A percentile compares a stretch with the other conserved stretches of the same genome.
Evolutionary conservation across 306 rosid species (phyloP).

Genomic region (Purshia tridentata): DNA sequence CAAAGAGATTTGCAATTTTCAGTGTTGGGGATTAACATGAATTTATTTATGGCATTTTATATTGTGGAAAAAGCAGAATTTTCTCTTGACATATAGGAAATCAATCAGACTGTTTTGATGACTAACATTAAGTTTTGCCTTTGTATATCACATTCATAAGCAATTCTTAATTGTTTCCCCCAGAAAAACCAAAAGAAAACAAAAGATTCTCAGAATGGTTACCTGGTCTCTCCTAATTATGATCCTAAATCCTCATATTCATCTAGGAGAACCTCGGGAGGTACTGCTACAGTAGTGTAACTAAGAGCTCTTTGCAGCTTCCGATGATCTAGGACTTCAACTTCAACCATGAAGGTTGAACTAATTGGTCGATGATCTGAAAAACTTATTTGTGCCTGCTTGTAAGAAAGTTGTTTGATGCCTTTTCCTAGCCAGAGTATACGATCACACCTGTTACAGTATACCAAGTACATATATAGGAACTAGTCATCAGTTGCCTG

Average conservation of each 20-base stretch:
- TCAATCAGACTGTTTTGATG: too few relatives aligned
- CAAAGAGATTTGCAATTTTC: too few relatives aligned
- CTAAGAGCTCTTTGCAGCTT: conserved; percentile 75
- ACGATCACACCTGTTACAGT: conserved; percentile 79
- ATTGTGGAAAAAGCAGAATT: too few relatives aligned
- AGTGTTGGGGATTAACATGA: too few relatives aligned
- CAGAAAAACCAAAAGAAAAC: not conserved
- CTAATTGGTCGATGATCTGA: conserved; percentile 91
- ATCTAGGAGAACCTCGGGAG: conserved; percentile 57
- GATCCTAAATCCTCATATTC: conserved; percentile 42
- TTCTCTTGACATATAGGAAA: too few relatives aligned
- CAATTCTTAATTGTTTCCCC: not conserved
- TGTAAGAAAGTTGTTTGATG: conserved; percentile 64
- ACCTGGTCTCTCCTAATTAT: conserved; percentile 23
- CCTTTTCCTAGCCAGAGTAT: conserved; percentile 85
- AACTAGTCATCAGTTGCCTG: not conserved
- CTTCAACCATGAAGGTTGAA: conserved; percentile 67
- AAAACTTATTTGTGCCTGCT: conserved; percentile 55
- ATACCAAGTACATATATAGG: conserved; percentile 13
- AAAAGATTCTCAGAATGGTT: conserved; percentile 1
- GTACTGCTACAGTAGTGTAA: conserved; percentile 56
- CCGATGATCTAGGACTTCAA: conserved; percentile 80
- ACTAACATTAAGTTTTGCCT: not conserved
- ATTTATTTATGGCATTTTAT: too few relatives aligned
- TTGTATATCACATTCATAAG: not conserved